These are phyloP conservation scores for Fusarium pilosicola DNA, from an alignment of 2,329 filamentous ascomycete species.

Conservation along the genomic window DNA sequence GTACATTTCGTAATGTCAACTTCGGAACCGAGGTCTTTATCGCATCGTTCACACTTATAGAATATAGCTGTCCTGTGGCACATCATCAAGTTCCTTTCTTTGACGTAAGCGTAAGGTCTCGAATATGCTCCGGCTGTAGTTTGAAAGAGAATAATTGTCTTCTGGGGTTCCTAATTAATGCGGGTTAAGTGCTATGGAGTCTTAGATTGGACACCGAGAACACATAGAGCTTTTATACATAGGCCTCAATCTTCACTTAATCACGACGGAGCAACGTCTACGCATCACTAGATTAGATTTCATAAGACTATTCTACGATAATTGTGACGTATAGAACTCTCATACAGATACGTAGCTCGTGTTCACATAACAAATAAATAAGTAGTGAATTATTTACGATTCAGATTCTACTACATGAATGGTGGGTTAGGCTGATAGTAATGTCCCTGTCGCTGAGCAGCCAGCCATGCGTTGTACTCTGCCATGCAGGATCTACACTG, in stretches of 20 bases:
- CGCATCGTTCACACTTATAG: background rate
- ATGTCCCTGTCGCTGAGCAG: background rate
- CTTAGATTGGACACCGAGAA: fast-evolving
- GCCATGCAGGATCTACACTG: background rate
- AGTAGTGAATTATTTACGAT: background rate
- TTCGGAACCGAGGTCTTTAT: background rate
- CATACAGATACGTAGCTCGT: fast-evolving
- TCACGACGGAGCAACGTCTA: background rate
- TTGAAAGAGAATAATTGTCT: background rate
- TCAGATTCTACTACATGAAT: background rate
- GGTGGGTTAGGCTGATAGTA: background rate
- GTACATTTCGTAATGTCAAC: background rate
- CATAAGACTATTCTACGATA: fast-evolving
- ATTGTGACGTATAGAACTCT: fast-evolving
- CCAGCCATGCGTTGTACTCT: background rate
- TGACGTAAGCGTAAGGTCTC: fast-evolving
- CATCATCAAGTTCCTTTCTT: background rate
- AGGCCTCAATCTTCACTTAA: too few species aligned
- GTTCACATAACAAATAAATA: fast-evolving
- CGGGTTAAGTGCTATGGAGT: fast-evolving
- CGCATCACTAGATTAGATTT: background rate
- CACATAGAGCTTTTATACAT: background rate
- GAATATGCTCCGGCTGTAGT: fast-evolving
- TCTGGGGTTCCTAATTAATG: fast-evolving
- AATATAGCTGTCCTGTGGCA: background rate